These are phyloP conservation scores for Trichosanthes truncata DNA, from an alignment of 306 rosid species.

Conservation along the genomic window DNA sequence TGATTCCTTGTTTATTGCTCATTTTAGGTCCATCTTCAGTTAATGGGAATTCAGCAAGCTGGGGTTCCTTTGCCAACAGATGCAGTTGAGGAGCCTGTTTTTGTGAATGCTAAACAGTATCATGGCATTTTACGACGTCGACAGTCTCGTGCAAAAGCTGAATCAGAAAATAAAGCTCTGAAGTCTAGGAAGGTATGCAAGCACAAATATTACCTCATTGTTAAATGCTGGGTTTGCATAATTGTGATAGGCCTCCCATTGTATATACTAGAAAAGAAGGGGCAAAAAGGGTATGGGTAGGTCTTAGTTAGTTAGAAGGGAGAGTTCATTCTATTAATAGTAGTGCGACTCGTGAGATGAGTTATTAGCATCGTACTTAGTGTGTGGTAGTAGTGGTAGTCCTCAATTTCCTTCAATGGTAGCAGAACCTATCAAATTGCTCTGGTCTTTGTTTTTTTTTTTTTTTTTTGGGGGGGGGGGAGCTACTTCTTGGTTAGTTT, in stretches of 20 bases:
- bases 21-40: constrained; percentile 75
- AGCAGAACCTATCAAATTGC: not conserved
- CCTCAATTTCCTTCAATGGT: not conserved
- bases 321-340: not conserved
- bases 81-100: constrained; percentile 90
- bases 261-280: not conserved
- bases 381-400: not conserved
- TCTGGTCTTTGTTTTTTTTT: no score
- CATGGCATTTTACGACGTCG: constrained; percentile 90
- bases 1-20: constrained; percentile 13
- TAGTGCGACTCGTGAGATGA: not conserved
- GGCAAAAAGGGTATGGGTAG: not conserved
- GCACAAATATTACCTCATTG: not conserved
- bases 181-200: constrained; percentile 72
- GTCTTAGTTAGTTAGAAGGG: not conserved
- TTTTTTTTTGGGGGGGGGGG: not conserved
- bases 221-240: constrained; percentile 1
- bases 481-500: not conserved
- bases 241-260: not conserved
- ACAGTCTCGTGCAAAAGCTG: constrained; percentile 95
- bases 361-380: not conserved
- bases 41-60: constrained; percentile 94
- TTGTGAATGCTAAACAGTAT: constrained; percentile 91
- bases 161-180: constrained; percentile 72
- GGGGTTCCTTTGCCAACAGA: constrained; percentile 90